phyloP scores from a whole-genome alignment of 176 grass and related monocot genomes.

The Oryza officinalis region DNA sequence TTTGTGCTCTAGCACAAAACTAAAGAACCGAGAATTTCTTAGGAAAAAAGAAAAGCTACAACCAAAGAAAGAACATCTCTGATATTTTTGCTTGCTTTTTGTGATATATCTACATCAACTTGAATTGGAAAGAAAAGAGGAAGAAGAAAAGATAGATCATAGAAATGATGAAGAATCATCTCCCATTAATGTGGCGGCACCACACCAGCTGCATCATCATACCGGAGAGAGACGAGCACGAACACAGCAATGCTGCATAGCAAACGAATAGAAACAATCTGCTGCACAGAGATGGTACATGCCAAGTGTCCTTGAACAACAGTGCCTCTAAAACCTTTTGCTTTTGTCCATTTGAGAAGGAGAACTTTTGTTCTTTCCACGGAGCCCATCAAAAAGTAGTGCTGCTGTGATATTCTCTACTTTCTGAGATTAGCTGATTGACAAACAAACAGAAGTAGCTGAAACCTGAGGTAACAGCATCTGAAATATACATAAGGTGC shows the following conservation, averaged over 20 bases:
- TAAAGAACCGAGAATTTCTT: neutral
- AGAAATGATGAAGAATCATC: neutral
- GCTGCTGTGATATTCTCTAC: neutral
- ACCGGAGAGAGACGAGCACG: neutral
- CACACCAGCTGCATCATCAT: neutral
- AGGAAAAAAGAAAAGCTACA: accelerated
- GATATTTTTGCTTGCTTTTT: neutral
- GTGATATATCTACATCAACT: neutral
- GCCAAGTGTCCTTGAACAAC: neutral
- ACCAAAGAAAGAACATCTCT: neutral
- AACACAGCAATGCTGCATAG: too few species aligned
- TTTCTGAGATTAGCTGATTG: neutral
- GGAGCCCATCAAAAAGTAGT: neutral
- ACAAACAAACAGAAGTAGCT: neutral
- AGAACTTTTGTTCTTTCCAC: neutral
- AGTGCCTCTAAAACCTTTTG: neutral
- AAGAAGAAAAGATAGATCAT: neutral
- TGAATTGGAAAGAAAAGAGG: neutral
- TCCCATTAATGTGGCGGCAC: neutral
- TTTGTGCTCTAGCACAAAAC: neutral
- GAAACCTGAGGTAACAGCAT: neutral
- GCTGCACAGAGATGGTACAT: neutral
- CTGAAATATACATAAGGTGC: neutral
- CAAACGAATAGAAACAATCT: neutral
- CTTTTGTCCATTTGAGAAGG: too few species aligned